Evolutionary conservation across 805 yeast species (phyloP).

Genomic region (Spathaspora hagerdaliae): DNA sequence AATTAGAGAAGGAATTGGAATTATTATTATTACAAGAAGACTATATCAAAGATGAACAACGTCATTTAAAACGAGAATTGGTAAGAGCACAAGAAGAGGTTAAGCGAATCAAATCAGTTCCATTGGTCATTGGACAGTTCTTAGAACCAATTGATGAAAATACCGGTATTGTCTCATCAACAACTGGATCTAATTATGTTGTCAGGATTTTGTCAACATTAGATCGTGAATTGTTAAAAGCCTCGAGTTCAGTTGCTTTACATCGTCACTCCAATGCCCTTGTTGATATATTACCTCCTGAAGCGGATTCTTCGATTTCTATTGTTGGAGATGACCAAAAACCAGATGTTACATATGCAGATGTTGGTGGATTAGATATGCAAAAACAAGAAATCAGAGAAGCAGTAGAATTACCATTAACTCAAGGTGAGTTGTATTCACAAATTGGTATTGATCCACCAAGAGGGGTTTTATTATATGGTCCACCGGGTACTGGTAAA

Average conservation of each 20-base stretch:
- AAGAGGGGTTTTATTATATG: conserved; percentile 92
- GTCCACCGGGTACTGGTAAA: conserved; percentile 99
- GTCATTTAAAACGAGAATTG: conserved; percentile 90
- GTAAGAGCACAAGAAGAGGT: conserved; percentile 98
- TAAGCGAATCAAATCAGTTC: conserved; percentile 94
- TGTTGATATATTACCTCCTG: conserved; percentile 97
- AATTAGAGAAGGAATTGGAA: conserved; percentile 86
- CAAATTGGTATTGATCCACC: conserved; percentile 99
- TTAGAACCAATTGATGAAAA: conserved; percentile 95
- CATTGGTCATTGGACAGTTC: conserved; percentile 96
- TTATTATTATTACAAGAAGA: conserved; percentile 86
- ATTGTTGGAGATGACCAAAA: conserved; percentile 92
- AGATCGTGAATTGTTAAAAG: conserved; percentile 90
- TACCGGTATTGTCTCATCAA: conserved; percentile 94
- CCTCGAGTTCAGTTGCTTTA: conserved; percentile 92
- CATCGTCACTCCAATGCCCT: conserved; percentile 98
- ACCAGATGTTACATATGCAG: conserved; percentile 91
- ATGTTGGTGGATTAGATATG: conserved; percentile 98
- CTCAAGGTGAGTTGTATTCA: conserved; percentile 92
- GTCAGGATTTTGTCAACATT: conserved; percentile 92
- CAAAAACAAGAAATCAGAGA: conserved; percentile 98
- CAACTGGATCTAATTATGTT: conserved; percentile 96
- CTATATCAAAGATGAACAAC: conserved; percentile 96
- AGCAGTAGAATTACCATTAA: conserved; percentile 94
- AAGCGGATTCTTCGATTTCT: conserved; percentile 94